phyloP scores from a whole-genome alignment of 768 basidiomycete genomes.

The Boletus rubropictus region DNA sequence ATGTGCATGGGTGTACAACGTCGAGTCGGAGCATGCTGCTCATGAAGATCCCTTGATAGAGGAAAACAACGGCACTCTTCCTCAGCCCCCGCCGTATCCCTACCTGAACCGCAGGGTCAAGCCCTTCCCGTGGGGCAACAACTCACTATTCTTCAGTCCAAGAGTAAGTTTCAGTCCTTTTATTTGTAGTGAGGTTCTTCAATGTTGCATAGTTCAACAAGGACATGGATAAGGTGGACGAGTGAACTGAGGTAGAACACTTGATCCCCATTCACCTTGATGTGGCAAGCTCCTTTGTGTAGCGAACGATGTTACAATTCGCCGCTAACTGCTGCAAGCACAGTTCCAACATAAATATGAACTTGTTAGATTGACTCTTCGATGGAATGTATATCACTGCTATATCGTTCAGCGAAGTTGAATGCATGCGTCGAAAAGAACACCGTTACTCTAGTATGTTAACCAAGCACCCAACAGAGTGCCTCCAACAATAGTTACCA shows the following conservation, averaged over 20 bases:
- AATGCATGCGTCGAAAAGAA: not conserved
- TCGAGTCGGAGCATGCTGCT: slow-evolving; percentile 59
- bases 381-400: too few species aligned
- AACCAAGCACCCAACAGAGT: slow-evolving; percentile 38
- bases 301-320: not conserved
- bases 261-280: not conserved
- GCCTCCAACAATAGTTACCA: slow-evolving; percentile 28
- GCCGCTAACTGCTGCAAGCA: not conserved
- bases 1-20: slow-evolving; percentile 44
- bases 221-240: slow-evolving; percentile 42
- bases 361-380: not conserved
- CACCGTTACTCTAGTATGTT: slow-evolving; percentile 22
- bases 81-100: slow-evolving; percentile 65
- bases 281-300: not conserved
- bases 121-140: slow-evolving; percentile 82
- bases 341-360: not conserved
- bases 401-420: not conserved
- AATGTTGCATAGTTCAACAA: slow-evolving; percentile 49
- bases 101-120: slow-evolving; percentile 72
- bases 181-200: not conserved
- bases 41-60: slow-evolving; percentile 66
- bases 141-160: slow-evolving; percentile 78
- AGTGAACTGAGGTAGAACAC: slow-evolving; percentile 7
- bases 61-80: slow-evolving; percentile 68
- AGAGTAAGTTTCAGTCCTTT: slow-evolving; percentile 42